These are phyloP conservation scores for Oxytropis ochrocephala DNA, from an alignment of 306 rosid species.

Conservation along the genomic window DNA sequence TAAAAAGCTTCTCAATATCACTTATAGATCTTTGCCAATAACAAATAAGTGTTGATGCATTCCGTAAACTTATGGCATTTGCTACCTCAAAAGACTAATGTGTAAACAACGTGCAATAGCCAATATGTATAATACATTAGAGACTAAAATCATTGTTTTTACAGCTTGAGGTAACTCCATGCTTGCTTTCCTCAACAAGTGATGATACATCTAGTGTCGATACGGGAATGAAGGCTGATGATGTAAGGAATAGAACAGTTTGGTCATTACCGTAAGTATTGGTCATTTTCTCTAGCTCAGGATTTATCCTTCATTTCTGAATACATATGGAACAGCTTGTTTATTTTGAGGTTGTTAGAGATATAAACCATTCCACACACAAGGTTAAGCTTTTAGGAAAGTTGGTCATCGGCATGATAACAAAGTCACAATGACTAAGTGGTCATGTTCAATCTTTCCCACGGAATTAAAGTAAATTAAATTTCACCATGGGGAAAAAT, in stretches of 20 bases:
- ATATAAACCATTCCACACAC: not conserved
- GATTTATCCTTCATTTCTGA: conserved; percentile 3
- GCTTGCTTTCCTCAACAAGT: conserved; percentile 62
- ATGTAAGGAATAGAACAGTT: conserved; percentile 58
- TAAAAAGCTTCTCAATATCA: not conserved
- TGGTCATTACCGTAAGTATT: conserved; percentile 92
- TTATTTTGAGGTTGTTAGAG: not conserved
- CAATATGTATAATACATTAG: not conserved
- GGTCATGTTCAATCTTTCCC: not conserved
- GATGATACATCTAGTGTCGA: conserved; percentile 28
- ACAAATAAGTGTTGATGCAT: not conserved
- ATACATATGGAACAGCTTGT: not conserved
- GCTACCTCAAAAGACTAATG: not conserved
- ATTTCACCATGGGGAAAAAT: not conserved
- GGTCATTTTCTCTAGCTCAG: conserved; percentile 1
- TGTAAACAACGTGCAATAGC: not conserved
- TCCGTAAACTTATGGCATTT: not conserved
- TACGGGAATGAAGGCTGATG: conserved; percentile 31
- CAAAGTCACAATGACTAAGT: not conserved
- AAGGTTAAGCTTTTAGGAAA: conserved; percentile 2
- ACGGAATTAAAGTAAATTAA: not conserved
- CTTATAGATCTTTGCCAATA: not conserved
- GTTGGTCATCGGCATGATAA: conserved; percentile 2
- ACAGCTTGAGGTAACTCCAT: conserved; percentile 94
- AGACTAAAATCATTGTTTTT: conserved; percentile 29